Evolutionary conservation across 306 rosid species (phyloP).

Genomic region (Canavalia gladiata): DNA sequence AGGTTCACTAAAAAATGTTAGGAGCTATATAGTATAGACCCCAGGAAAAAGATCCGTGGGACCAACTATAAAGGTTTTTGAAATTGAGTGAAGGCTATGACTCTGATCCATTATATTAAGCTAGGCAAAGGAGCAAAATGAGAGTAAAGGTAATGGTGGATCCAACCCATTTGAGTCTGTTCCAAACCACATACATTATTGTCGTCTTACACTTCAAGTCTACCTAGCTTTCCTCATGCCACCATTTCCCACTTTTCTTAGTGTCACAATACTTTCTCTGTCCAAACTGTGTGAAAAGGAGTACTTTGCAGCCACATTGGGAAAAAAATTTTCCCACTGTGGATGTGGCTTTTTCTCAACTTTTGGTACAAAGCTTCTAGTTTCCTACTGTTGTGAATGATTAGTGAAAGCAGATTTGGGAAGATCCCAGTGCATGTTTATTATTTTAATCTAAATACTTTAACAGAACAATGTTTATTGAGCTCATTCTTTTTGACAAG

Average conservation of each 20-base stretch:
- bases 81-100: conserved; percentile 47
- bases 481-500: conserved; percentile 27
- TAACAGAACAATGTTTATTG: conserved; percentile 20
- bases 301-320: conserved; percentile 49
- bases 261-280: conserved; percentile 40
- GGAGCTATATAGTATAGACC: conserved; percentile 50
- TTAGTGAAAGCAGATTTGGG: conserved; percentile 55
- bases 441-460: conserved; percentile 44
- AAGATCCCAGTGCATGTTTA: conserved; percentile 55
- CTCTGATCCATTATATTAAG: conserved; percentile 44
- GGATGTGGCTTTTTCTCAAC: conserved; percentile 59
- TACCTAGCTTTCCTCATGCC: conserved; percentile 54
- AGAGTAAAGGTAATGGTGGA: conserved; percentile 64
- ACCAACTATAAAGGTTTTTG: conserved; percentile 50
- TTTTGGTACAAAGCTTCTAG: conserved; percentile 55
- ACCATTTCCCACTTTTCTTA: conserved; percentile 54
- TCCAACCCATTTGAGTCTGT: conserved; percentile 75
- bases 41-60: conserved; percentile 54
- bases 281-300: conserved; percentile 44
- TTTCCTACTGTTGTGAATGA: conserved; percentile 61
- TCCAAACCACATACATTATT: conserved; percentile 63
- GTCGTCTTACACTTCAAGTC: conserved; percentile 57
- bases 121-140: conserved; percentile 44
- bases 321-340: conserved; percentile 34
- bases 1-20: conserved; percentile 29